A percentile compares a stretch with the other conserved stretches of the same genome.
Evolutionary conservation across 169 alveolate species (phyloP).

Genomic region (Plasmodium gallinaceum): DNA sequence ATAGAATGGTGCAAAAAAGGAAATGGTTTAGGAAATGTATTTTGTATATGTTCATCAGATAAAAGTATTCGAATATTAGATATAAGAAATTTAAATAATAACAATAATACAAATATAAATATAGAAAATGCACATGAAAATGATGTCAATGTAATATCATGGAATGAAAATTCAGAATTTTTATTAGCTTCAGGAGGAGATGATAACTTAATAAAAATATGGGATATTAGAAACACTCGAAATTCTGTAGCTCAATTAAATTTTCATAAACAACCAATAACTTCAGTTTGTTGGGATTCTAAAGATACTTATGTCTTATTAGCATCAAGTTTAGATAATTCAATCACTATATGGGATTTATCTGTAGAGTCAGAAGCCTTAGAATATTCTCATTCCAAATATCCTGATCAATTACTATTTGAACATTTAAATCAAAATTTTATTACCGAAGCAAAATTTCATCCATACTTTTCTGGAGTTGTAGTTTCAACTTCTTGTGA

Average conservation of each 20-base stretch:
- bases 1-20: conserved; percentile 82
- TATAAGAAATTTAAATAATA: conserved; percentile 10
- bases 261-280: conserved; percentile 62
- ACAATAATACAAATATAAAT: conserved; percentile 18
- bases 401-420: conserved; percentile 85
- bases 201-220: conserved; percentile 48
- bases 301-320: conserved; percentile 83
- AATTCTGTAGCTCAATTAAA: conserved; percentile 34
- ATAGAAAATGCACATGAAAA: conserved; percentile 70
- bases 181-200: conserved; percentile 75
- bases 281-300: conserved; percentile 84
- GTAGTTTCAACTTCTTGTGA: conserved; percentile 82
- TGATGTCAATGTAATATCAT: conserved; percentile 60
- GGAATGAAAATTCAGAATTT: conserved; percentile 56
- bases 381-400: conserved; percentile 15
- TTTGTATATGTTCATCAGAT: conserved; percentile 82
- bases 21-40: conserved; percentile 75
- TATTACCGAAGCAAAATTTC: conserved; percentile 85
- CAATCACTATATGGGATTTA: conserved; percentile 86
- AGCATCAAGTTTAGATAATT: conserved; percentile 82
- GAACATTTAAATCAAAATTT: conserved; percentile 86
- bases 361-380: conserved; percentile 82
- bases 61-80: conserved; percentile 76
- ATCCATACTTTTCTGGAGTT: conserved; percentile 84
- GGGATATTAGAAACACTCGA: conserved; percentile 39